Evolutionary conservation across 1,284 basidiomycete species (phyloP), one percentile per base, ranked within the genome.

Genomic region (Irpex sp.): DNA sequence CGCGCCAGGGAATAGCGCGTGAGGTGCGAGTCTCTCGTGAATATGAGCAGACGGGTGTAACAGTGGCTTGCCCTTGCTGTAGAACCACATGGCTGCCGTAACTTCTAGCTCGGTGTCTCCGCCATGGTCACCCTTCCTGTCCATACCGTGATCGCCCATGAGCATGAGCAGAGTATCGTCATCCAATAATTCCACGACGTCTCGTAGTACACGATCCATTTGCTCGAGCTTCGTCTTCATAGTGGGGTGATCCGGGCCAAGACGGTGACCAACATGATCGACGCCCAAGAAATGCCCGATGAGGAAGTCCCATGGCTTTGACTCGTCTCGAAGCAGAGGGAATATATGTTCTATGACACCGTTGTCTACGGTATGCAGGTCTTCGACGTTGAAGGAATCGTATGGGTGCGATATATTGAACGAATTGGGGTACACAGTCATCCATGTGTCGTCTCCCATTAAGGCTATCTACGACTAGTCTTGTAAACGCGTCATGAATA

Each of bases 361-460:
- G 57, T 90, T 80, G 70, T 99, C 97, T 42, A 99, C 97, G 0
- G 93, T 92, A 71, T 99, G 94, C 16, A 99, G 81, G 72, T 99
- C 97, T 74, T 98, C 96, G 62, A 99, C 96, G 73, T 99, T 96
- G 83, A 99, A 99, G 1, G 94, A 98, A 74, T 98, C 95, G 72
- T 88, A 98, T 0, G 94, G 89, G 72, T 87, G 90, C 1, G 86
- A 81, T 76, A 90, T 85, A 65, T 90, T 87, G 35, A 98, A 94
- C 1, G 85, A 76, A 57, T 82, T 75, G 0, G 96, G 93, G 71
- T 96, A 99, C 14, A 97, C 85, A 2, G 88, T 86, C 72, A 90
- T 83, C 97, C 97, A 99, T 0, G 96, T 99, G 71, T 98, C 94
- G 72, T 99, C 96, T 0, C 96, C 96, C 84, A 93, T 94, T 71